A percentile compares a stretch with the other conserved stretches of the same genome.
These are phyloP conservation scores for Salix exigua DNA, from an alignment of 345 rosid species.

Conservation along the genomic window DNA sequence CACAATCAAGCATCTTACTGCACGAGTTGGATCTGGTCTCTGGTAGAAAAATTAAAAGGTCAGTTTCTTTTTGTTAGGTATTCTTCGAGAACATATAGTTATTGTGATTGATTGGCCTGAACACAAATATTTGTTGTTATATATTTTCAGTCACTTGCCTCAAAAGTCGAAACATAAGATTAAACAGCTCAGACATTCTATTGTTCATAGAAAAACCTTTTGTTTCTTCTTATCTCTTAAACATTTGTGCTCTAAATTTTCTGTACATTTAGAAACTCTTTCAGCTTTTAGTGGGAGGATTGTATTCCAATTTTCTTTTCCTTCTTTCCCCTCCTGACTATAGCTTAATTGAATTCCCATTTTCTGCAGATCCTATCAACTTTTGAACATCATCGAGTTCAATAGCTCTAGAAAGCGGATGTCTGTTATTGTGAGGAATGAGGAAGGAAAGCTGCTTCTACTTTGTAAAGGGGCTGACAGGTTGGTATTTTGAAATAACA, in stretches of 20 bases:
- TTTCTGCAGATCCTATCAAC: conserved; percentile 60
- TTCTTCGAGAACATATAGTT: not conserved
- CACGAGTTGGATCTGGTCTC: conserved; percentile 59
- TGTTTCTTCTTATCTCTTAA: not conserved
- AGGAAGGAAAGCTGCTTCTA: conserved; percentile 68
- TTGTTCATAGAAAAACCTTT: not conserved
- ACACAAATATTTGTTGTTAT: not conserved
- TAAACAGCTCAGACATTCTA: not conserved
- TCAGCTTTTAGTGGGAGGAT: not conserved
- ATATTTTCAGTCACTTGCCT: not conserved
- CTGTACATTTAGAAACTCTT: not conserved
- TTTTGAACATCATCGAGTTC: conserved; percentile 74
- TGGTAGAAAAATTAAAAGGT: conserved; percentile 60
- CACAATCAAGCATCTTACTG: conserved; percentile 65
- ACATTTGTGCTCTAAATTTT: not conserved
- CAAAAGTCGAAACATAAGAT: not conserved
- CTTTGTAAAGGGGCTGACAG: conserved; percentile 98
- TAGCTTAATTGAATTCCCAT: not conserved
- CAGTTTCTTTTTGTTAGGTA: conserved; percentile 7
- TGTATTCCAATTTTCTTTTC: not conserved
- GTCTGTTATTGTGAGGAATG: conserved; percentile 78
- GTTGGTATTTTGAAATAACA: conserved; percentile 37
- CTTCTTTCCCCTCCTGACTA: not conserved
- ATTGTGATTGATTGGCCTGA: not conserved
- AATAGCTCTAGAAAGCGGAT: conserved; percentile 76